A percentile compares a stretch with the other conserved stretches of the same genome.
Evolutionary conservation across 805 yeast species (phyloP).

Genomic region (Wickerhamiella siamensis): DNA sequence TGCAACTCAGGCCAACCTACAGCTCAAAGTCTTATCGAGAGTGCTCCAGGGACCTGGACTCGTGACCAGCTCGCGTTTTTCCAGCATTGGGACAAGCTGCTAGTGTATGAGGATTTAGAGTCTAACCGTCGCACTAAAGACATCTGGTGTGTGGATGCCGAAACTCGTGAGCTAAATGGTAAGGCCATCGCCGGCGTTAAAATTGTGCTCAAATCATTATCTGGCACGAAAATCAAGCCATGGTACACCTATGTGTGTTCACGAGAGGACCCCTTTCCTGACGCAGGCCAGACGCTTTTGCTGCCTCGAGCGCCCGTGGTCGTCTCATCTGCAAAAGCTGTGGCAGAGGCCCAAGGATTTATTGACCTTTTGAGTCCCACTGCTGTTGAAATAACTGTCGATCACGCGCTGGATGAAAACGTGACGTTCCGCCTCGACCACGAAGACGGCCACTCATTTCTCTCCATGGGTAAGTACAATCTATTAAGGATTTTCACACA

Average conservation of each 20-base stretch:
- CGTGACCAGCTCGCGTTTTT: constrained; percentile 40
- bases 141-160: constrained; percentile 49
- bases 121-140: constrained; percentile 39
- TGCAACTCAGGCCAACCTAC: background rate
- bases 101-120: constrained; percentile 36
- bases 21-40: constrained; percentile 34
- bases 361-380: constrained; percentile 21
- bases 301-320: background rate
- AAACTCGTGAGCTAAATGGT: constrained; percentile 52
- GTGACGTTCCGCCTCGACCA: constrained; percentile 53
- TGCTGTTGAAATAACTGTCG: constrained; percentile 32
- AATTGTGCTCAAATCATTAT: constrained; percentile 20
- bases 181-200: constrained; percentile 40
- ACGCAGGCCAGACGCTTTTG: background rate
- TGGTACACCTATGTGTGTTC: background rate
- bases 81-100: constrained; percentile 55
- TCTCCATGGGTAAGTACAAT: constrained; percentile 66
- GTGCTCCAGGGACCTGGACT: constrained; percentile 8
- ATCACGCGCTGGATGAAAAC: constrained; percentile 34
- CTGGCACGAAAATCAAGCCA: background rate
- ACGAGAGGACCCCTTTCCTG: background rate
- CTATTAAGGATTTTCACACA: constrained; percentile 48
- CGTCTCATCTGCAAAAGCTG: background rate
- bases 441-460: constrained; percentile 61
- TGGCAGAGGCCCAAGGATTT: constrained; percentile 5